Evolutionary conservation across 106 monocot genomes (phyloP).

Genomic region (Phalaenopsis aphrodite): DNA sequence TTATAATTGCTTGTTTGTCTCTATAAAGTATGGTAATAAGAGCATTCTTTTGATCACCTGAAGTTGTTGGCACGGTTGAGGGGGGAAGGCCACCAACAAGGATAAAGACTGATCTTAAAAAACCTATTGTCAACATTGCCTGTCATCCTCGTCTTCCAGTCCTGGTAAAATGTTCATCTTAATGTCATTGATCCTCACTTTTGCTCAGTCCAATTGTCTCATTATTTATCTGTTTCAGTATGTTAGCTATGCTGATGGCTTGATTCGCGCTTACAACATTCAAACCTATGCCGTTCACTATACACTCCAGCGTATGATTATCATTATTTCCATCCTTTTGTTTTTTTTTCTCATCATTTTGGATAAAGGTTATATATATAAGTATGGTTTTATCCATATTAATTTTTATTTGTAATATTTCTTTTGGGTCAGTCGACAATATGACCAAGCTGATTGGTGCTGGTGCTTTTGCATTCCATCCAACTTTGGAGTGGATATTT

Average conservation of each 20-base stretch:
- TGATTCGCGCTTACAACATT: constrained; percentile 97
- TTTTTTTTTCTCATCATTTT: not conserved
- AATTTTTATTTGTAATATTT: constrained; percentile 5
- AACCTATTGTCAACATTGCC: constrained; percentile 90
- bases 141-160: constrained; percentile 96
- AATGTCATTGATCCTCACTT: not conserved
- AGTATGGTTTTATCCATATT: not conserved
- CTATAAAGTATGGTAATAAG: constrained; percentile 1
- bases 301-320: constrained; percentile 80
- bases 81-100: constrained; percentile 83
- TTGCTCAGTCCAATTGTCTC: constrained; percentile 5
- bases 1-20: constrained; percentile 10
- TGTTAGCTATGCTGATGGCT: constrained; percentile 93
- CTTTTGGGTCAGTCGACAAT: constrained; percentile 63
- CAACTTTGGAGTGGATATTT: constrained; percentile 95
- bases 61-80: constrained; percentile 95
- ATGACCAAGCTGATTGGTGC: constrained; percentile 94
- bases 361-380: not conserved
- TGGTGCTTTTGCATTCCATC: constrained; percentile 95
- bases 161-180: constrained; percentile 43
- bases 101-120: constrained; percentile 98
- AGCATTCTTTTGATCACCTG: constrained; percentile 14
- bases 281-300: constrained; percentile 95
- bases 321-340: not conserved
- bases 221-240: constrained; percentile 38